Conservation (phyloP, 352 stramenopile genomes). For the Globisporangium emineosum region DNA sequence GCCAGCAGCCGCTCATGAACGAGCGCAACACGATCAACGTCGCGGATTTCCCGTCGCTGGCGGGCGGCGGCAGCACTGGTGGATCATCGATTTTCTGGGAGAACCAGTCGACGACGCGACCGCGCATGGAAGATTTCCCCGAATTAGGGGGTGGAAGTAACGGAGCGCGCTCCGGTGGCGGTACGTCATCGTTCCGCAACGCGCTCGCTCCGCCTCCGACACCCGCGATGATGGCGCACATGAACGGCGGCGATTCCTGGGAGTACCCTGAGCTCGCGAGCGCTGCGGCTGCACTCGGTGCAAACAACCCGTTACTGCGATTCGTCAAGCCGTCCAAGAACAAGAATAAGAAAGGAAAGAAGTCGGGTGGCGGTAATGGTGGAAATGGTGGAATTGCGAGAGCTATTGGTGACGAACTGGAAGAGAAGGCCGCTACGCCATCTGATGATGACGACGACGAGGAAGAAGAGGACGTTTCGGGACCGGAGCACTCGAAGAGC, state of each 20-base stretch:
- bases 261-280: slow-evolving; percentile 69
- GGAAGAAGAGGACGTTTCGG: slow-evolving; percentile 34
- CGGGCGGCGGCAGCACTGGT: slow-evolving; percentile 19
- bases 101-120: slow-evolving; percentile 45
- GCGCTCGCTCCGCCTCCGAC: slow-evolving; percentile 66
- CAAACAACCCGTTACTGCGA: slow-evolving; percentile 78
- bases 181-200: slow-evolving; percentile 56
- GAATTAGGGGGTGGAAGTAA: slow-evolving; percentile 29
- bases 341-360: slow-evolving; percentile 53
- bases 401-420: slow-evolving; percentile 23
- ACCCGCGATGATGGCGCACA: slow-evolving; percentile 67
- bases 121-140: slow-evolving; percentile 68
- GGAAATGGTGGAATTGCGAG: neutral
- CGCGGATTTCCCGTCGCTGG: slow-evolving; percentile 81
- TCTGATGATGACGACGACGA: slow-evolving; percentile 25
- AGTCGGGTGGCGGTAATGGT: slow-evolving; percentile 8
- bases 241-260: slow-evolving; percentile 58
- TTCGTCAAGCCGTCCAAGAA: slow-evolving; percentile 80
- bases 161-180: slow-evolving; percentile 13
- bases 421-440: slow-evolving; percentile 44
- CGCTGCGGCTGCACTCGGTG: slow-evolving; percentile 63
- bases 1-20: slow-evolving; percentile 13
- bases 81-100: slow-evolving; percentile 64
- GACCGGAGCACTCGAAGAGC: slow-evolving; percentile 54
- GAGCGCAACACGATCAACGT: slow-evolving; percentile 72